These are phyloP conservation scores for Globomyces sp. DNA, from an alignment of 371 early-diverging fungal genomes.

Conservation along the genomic window DNA sequence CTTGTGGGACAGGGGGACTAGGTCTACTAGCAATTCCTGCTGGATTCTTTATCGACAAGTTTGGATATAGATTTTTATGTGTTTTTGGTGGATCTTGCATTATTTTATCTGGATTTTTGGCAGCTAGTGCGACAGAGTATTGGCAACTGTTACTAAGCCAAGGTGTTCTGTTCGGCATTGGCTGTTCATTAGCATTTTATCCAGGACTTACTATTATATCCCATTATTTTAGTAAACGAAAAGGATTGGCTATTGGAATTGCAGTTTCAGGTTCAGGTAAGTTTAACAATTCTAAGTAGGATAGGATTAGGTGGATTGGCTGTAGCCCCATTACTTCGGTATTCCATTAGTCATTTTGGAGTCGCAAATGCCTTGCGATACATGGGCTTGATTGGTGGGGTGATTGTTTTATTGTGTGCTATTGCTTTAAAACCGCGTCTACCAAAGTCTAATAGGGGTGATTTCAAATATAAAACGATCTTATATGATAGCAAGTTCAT, in stretches of 20 bases:
- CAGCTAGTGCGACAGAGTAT: constrained; percentile 24
- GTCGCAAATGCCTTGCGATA: constrained; percentile 58
- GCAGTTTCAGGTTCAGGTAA: constrained; percentile 69
- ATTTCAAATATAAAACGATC: not conserved
- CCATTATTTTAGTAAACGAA: constrained; percentile 70
- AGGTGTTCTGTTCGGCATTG: constrained; percentile 43
- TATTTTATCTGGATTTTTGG: constrained; percentile 21
- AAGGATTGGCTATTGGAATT: constrained; percentile 77
- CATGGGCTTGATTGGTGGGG: constrained; percentile 29
- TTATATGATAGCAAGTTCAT: constrained; percentile 14
- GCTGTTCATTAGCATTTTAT: constrained; percentile 65
- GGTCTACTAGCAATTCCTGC: constrained; percentile 26
- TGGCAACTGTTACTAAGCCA: constrained; percentile 37
- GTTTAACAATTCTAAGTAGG: too few relatives aligned
- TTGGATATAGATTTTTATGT: constrained; percentile 14
- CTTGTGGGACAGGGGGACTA: constrained; percentile 23
- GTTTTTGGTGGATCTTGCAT: constrained; percentile 8
- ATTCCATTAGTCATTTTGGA: constrained; percentile 58
- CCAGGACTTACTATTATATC: constrained; percentile 66
- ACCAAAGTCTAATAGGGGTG: constrained; percentile 4
- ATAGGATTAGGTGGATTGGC: constrained; percentile 69
- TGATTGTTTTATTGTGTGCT: not conserved
- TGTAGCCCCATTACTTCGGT: constrained; percentile 63
- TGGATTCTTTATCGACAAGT: constrained; percentile 24
- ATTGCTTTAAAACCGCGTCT: constrained; percentile 7